A percentile compares a stretch with the other conserved stretches of the same genome.
Evolutionary conservation across 768 basidiomycete genomes (phyloP).

Genomic region (Lentinula guzmanii): DNA sequence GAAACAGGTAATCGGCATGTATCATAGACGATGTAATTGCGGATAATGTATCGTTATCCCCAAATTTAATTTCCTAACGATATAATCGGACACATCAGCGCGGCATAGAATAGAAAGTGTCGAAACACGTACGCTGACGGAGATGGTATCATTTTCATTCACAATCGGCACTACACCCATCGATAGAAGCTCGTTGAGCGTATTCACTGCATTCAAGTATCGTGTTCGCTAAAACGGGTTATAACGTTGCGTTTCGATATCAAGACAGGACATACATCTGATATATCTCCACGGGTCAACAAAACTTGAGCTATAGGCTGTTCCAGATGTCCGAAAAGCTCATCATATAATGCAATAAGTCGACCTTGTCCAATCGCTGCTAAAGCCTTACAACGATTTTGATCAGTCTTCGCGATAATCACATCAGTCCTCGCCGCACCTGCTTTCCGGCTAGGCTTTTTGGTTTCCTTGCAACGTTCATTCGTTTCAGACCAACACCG

Average conservation of each 20-base stretch:
- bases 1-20: constrained; percentile 94
- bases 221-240: constrained; percentile 66
- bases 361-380: constrained; percentile 97
- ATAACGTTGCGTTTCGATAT: not conserved
- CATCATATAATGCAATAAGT: constrained; percentile 95
- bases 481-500: constrained; percentile 88
- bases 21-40: constrained; percentile 98
- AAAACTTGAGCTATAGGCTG: constrained; percentile 96
- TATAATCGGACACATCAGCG: not conserved
- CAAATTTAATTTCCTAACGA: constrained; percentile 97
- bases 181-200: constrained; percentile 81
- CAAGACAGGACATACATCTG: constrained; percentile 64
- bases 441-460: constrained; percentile 90
- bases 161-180: constrained; percentile 98
- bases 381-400: constrained; percentile 54
- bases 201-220: constrained; percentile 95
- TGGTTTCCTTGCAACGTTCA: constrained; percentile 75
- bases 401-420: not conserved
- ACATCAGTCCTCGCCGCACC: constrained; percentile 36
- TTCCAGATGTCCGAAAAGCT: constrained; percentile 88
- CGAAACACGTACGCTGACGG: constrained; percentile 74
- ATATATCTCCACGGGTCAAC: constrained; percentile 92
- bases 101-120: not conserved
- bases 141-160: constrained; percentile 98
- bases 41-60: constrained; percentile 97